phyloP scores from a whole-genome alignment of 2,329 filamentous ascomycete genomes.

The Simplicillium sp. region DNA sequence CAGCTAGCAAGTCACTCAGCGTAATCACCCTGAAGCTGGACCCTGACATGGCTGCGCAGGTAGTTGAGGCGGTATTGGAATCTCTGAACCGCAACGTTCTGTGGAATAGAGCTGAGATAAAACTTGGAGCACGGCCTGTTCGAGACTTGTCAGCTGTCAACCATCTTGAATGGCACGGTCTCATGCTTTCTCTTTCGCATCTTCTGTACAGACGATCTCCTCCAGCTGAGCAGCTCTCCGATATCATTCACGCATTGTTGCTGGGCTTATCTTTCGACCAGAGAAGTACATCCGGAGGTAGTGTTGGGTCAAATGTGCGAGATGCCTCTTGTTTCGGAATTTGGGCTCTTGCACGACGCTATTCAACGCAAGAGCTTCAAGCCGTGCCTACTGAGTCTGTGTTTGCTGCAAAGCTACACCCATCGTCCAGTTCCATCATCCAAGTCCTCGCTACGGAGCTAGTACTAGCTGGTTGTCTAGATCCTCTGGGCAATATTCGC shows the following conservation, averaged over 20 bases:
- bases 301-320: slow-evolving; percentile 79
- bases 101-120: slow-evolving; percentile 31
- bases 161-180: slow-evolving; percentile 80
- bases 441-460: slow-evolving; percentile 76
- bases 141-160: slow-evolving; percentile 68
- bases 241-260: slow-evolving; percentile 68
- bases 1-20: slow-evolving; percentile 87
- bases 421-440: slow-evolving; percentile 41
- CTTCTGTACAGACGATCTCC: slow-evolving; percentile 78
- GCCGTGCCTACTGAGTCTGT: slow-evolving; percentile 43
- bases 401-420: slow-evolving; percentile 26
- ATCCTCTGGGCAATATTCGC: slow-evolving; percentile 87
- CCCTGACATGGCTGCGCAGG: slow-evolving; percentile 70
- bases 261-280: slow-evolving; percentile 84
- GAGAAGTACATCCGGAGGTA: slow-evolving; percentile 72
- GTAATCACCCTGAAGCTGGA: slow-evolving; percentile 75
- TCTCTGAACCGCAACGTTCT: slow-evolving; percentile 51
- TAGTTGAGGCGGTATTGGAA: slow-evolving; percentile 79
- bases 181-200: slow-evolving; percentile 81
- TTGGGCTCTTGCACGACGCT: slow-evolving; percentile 84
- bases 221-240: slow-evolving; percentile 57
- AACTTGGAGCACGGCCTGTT: slow-evolving; percentile 20
- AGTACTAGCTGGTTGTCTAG: slow-evolving; percentile 71
- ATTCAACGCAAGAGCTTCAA: slow-evolving; percentile 69
- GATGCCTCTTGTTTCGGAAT: slow-evolving; percentile 95